Conservation (phyloP, 257 asterid genomes). For the Misopates orontium region DNA sequence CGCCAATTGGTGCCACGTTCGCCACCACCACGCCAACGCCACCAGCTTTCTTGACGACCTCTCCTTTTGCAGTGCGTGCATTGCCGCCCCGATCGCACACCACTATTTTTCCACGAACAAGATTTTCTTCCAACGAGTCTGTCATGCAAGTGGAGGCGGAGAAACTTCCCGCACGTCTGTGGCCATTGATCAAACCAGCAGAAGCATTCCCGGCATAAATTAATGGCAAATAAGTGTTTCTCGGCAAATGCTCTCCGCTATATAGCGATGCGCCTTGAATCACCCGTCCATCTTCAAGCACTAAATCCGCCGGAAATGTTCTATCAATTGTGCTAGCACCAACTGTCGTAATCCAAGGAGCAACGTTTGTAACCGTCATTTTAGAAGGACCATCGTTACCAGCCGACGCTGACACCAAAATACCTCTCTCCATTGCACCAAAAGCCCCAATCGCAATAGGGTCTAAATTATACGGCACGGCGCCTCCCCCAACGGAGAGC, state of each 20-base stretch:
- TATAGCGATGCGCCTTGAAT: conserved; percentile 63
- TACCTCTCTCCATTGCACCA: conserved; percentile 72
- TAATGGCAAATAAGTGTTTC: conserved; percentile 44
- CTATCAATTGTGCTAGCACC: conserved; percentile 92
- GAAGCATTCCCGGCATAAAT: conserved; percentile 67
- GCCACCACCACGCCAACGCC: conserved; percentile 77
- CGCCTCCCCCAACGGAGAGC: conserved; percentile 74
- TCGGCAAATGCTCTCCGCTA: conserved; percentile 33
- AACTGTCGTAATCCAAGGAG: conserved; percentile 88
- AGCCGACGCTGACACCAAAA: conserved; percentile 75
- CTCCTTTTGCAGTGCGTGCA: conserved; percentile 71
- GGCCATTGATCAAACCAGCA: conserved; percentile 20
- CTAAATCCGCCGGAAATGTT: conserved; percentile 63
- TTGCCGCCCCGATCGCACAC: conserved; percentile 80
- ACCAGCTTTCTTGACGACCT: conserved; percentile 58
- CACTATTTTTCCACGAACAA: conserved; percentile 69
- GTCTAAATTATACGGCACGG: conserved; percentile 55
- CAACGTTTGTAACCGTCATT: conserved; percentile 70
- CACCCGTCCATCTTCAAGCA: conserved; percentile 55
- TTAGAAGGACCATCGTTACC: conserved; percentile 79
- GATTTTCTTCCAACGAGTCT: conserved; percentile 50
- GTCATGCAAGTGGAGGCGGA: conserved; percentile 50
- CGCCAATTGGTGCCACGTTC: conserved; percentile 75
- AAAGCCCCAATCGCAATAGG: conserved; percentile 83
- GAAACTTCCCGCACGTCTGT: conserved; percentile 37